Percentiles rank a stretch among this genome's conserved stretches.
These are phyloP conservation scores for Ascochyta viciae-villosae DNA, from an alignment of 2,329 filamentous ascomycete species.

Conservation along the genomic window DNA sequence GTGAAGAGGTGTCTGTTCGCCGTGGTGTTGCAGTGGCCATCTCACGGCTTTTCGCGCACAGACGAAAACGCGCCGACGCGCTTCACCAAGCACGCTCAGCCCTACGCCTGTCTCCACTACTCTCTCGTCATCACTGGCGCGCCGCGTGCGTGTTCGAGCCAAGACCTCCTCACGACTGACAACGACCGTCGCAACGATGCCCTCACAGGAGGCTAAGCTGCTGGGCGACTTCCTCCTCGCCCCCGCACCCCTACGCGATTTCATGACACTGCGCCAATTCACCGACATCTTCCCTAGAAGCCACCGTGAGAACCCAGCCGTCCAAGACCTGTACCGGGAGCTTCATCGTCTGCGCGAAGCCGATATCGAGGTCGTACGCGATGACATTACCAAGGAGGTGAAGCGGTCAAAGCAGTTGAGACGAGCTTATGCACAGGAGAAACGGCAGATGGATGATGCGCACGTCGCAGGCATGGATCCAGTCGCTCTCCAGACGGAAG, in stretches of 20 bases:
- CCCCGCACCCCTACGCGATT: slow-evolving; percentile 75
- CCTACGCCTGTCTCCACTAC: slow-evolving; percentile 9
- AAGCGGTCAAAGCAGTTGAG: slow-evolving; percentile 66
- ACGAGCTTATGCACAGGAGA: slow-evolving; percentile 63
- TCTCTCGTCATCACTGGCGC: slow-evolving; percentile 26
- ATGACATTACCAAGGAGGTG: slow-evolving; percentile 70
- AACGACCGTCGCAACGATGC: slow-evolving; percentile 57
- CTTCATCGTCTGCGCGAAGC: slow-evolving; percentile 76
- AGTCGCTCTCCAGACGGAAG: slow-evolving; percentile 66
- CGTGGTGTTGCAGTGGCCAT: slow-evolving; percentile 4
- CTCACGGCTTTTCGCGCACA: slow-evolving; percentile 30
- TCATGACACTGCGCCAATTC: slow-evolving; percentile 78
- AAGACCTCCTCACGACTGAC: background rate
- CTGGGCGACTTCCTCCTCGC: slow-evolving; percentile 79
- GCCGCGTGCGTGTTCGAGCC: background rate
- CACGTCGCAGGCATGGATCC: slow-evolving; percentile 61
- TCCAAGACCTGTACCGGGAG: slow-evolving; percentile 78
- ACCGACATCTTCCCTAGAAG: slow-evolving; percentile 75
- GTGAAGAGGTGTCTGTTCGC: background rate
- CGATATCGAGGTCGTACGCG: slow-evolving; percentile 70
- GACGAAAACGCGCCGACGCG: slow-evolving; percentile 33
- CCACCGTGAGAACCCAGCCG: slow-evolving; percentile 69
- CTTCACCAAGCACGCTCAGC: slow-evolving; percentile 20
- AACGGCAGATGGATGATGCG: slow-evolving; percentile 62
- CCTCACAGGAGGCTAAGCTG: slow-evolving; percentile 76